Percentiles rank a stretch among this genome's conserved stretches.
Evolutionary conservation across 2,329 filamentous ascomycete genomes (phyloP).

Genomic region (Talaromyces piceae): DNA sequence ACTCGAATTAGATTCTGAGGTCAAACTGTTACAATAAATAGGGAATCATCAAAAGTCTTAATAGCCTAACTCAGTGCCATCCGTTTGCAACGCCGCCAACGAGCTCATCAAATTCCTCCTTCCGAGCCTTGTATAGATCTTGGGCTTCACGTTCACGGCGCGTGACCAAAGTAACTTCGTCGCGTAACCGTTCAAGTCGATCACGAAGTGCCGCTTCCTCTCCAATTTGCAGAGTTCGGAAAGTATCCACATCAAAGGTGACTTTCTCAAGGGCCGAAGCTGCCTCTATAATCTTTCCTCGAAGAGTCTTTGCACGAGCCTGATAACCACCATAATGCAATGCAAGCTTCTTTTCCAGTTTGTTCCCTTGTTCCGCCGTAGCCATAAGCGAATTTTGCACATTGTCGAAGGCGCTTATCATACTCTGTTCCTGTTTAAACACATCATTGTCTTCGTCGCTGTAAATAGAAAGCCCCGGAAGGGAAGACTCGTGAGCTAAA

Average conservation of each 20-base stretch:
- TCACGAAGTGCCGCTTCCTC: constrained; percentile 70
- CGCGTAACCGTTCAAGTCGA: constrained; percentile 65
- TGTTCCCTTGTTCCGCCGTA: constrained; percentile 72
- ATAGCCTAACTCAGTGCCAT: constrained; percentile 27
- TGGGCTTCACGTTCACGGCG: constrained; percentile 84
- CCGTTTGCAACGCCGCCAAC: constrained; percentile 29
- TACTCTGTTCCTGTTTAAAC: constrained; percentile 47
- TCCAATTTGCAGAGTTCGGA: constrained; percentile 66
- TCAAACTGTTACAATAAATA: background rate
- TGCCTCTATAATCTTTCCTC: constrained; percentile 70
- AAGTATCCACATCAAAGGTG: constrained; percentile 62
- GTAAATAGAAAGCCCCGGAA: constrained; percentile 77
- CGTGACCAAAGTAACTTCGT: constrained; percentile 76
- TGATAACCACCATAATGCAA: constrained; percentile 86
- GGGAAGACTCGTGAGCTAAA: constrained; percentile 40
- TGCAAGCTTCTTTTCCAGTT: constrained; percentile 86
- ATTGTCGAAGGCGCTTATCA: constrained; percentile 65
- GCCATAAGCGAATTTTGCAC: constrained; percentile 66
- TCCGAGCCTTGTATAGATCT: constrained; percentile 68
- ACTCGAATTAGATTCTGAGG: background rate
- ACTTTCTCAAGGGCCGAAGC: constrained; percentile 68
- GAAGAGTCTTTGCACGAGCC: constrained; percentile 71
- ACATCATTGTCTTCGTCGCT: constrained; percentile 64
- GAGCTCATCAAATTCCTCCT: constrained; percentile 67
- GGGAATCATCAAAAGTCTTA: background rate